These are phyloP conservation scores for Lasiodiplodia citricola DNA, from an alignment of 2,329 filamentous ascomycete genomes.

Conservation along the genomic window DNA sequence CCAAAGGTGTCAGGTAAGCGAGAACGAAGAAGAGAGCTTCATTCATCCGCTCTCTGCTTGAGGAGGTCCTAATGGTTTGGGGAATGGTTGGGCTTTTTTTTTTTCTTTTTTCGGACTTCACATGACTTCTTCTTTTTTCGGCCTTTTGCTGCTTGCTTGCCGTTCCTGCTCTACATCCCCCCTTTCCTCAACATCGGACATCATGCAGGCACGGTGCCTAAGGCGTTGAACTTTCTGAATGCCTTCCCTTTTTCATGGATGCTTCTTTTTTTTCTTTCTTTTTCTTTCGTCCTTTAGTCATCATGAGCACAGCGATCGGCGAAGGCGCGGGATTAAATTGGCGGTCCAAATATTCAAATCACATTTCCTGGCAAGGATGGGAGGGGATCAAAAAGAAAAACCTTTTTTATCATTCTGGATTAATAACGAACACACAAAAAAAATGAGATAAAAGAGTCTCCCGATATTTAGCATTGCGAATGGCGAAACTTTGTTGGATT, in stretches of 20 bases:
- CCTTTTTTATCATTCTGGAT: not conserved
- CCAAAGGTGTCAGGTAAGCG: not conserved
- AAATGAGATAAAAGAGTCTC: not conserved
- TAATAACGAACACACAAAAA: not conserved
- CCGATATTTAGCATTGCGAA: not conserved
- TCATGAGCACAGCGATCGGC: constrained; percentile 17
- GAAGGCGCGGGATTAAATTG: constrained; percentile 1
- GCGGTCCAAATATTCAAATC: not conserved
- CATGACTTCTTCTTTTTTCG: not conserved
- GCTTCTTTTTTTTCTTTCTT: not conserved
- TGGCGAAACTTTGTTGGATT: not conserved
- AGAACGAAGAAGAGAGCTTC: not conserved
- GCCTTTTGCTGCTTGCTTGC: not conserved
- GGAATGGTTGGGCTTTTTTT: not conserved
- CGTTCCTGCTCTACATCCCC: not conserved
- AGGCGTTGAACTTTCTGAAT: not conserved
- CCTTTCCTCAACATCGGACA: not conserved
- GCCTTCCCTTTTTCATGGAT: not conserved
- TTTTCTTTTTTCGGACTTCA: not conserved
- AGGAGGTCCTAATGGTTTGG: not conserved
- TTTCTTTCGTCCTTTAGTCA: not conserved
- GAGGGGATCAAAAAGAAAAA: not conserved
- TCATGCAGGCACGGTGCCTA: constrained; percentile 11
- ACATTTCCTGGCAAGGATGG: not conserved
- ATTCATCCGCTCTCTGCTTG: not conserved